These are phyloP conservation scores for Paecilomyces variotii DNA, from an alignment of 2,329 filamentous ascomycete species.

Conservation along the genomic window DNA sequence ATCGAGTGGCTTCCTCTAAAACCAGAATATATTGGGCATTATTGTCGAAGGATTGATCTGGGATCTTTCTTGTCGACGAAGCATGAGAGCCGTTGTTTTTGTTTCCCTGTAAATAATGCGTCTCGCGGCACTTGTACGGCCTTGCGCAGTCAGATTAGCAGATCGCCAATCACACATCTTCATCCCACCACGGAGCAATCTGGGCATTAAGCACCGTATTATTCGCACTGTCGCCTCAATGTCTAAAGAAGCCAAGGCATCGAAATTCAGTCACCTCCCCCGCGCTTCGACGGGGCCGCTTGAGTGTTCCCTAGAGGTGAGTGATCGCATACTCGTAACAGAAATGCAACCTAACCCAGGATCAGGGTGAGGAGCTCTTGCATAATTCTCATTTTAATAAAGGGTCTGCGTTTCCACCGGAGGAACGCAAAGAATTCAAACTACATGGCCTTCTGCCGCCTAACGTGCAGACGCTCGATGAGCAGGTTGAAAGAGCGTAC, in stretches of 20 bases:
- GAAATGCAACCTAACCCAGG: not conserved
- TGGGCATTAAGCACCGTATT: not conserved
- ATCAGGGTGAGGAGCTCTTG: slow-evolving; percentile 48
- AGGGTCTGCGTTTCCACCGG: slow-evolving; percentile 64
- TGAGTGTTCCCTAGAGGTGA: slow-evolving; percentile 21
- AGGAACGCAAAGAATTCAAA: slow-evolving; percentile 63
- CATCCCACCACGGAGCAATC: not conserved
- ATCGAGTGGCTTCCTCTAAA: not conserved
- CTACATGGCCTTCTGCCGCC: slow-evolving; percentile 66
- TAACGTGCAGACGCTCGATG: slow-evolving; percentile 64
- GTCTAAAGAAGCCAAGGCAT: not conserved
- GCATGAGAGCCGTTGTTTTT: not conserved
- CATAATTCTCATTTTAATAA: slow-evolving; percentile 69
- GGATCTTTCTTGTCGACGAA: not conserved
- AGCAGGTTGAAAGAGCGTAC: slow-evolving; percentile 71
- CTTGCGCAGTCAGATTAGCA: not conserved
- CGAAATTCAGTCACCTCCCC: slow-evolving; percentile 24
- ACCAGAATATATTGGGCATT: not conserved
- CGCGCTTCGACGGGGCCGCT: slow-evolving; percentile 21
- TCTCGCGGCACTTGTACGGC: not conserved
- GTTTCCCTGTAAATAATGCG: not conserved
- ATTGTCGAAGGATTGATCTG: not conserved
- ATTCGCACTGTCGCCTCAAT: not conserved
- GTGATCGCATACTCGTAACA: not conserved
- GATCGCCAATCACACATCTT: not conserved